phyloP scores from a whole-genome alignment of 331 rosid species.

The Cydonia oblonga region DNA sequence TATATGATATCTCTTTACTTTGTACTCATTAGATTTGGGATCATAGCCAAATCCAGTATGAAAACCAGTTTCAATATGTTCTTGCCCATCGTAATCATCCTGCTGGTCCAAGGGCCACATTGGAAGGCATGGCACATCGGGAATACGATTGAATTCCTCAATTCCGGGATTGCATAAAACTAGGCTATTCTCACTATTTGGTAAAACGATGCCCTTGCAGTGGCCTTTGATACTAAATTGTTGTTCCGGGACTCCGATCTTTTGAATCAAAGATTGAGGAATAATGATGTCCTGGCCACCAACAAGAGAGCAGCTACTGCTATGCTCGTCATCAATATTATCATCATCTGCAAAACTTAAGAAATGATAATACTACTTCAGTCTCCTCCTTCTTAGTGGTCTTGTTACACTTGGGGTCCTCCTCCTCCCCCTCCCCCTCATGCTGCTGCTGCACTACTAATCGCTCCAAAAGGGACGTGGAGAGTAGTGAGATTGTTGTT shows the following conservation, averaged over 20 bases:
- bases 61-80: too few relatives aligned
- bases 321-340: neutral
- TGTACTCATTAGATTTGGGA: too few relatives aligned
- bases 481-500: neutral
- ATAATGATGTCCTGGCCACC: neutral
- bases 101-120: neutral
- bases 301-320: neutral
- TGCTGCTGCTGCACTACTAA: neutral
- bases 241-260: neutral
- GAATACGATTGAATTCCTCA: neutral
- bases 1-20: too few relatives aligned
- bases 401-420: too few relatives aligned
- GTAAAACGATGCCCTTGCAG: neutral
- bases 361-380: neutral
- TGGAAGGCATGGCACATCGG: neutral
- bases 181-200: neutral
- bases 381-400: too few relatives aligned
- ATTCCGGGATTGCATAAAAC: neutral
- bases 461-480: neutral
- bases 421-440: too few relatives aligned
- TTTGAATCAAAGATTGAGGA: neutral
- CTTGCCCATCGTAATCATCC: too few relatives aligned
- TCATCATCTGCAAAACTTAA: neutral
- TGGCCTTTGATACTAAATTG: neutral
- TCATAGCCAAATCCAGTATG: too few relatives aligned